Evolutionary conservation across 306 rosid species (phyloP), one percentile per base, ranked within the genome.

Genomic region (Luffa aegyptiaca): DNA sequence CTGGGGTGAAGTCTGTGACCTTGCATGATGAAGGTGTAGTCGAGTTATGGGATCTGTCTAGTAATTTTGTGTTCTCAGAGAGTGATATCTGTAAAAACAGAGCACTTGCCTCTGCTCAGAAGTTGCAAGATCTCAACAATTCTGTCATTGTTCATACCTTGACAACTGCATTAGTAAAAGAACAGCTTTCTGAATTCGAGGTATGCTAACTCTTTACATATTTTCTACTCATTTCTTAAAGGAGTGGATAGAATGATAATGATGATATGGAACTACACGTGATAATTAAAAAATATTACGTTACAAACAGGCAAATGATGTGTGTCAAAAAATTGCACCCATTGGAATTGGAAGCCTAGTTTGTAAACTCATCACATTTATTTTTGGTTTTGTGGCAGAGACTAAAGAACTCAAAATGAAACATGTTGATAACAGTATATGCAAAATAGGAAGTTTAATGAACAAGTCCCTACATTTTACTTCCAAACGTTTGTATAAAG

Each of bases 111-210:
- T 87, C 97, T 55, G 90, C 89, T 77, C 93, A 87, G 69, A 93
- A 93, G 90, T 83, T 93, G 90, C 97, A 93, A 86, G 97, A 93
- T 80, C 96, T 93, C 83, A 93, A 93, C 87, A 93, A 91, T 88
- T 93, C 91, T 42, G 97, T 93, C 69, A 64, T 83, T 81, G 96
- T 93, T 42, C 90, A 64, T 68, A 81, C 82, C 82, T 85, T 88
- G 86, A 87, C 92, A 49, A 80, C 85, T 39, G 66, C 80, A 49
- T 84, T 93, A 86, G 85, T 89, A 5, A 88, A 85, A 55, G 96
- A 90, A 73, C 88, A 86, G 42, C 93, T 93, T 78, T 90, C 97
- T 45, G 80, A 88, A 78, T 93, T 89, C 76, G 96, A 91, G 92
- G 97, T 91, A 79, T 48, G 20, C 33, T 55, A 3, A 37, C 20